Percentiles rank a stretch among this genome's conserved stretches.
Conservation (phyloP, 306 rosid species). For the Acacia melanoxylon region DNA sequence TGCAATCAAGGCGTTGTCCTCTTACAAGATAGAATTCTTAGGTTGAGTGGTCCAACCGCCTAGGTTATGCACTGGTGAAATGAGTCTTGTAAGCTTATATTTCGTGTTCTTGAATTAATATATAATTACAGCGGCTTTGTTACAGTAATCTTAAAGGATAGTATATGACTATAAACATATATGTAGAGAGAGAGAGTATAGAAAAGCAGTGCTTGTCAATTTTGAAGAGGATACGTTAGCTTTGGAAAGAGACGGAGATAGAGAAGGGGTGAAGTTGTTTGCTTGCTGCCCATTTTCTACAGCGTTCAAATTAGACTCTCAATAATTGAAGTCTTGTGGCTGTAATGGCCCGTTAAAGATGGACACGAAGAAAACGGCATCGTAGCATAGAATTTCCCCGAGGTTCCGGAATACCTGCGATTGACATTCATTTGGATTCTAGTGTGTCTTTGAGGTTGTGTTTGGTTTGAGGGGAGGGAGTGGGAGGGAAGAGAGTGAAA, state of each 20-base stretch:
- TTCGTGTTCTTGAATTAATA: neutral
- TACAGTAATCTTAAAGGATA: neutral
- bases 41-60: neutral
- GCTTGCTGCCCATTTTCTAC: neutral
- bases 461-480: no score
- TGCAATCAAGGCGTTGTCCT: neutral
- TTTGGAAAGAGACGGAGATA: neutral
- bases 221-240: neutral
- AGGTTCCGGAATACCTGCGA: neutral
- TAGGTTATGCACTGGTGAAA: neutral
- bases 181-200: neutral
- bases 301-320: neutral
- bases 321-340: neutral
- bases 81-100: neutral
- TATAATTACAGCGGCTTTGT: neutral
- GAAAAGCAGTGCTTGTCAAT: neutral
- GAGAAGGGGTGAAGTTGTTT: neutral
- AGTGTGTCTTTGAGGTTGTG: neutral
- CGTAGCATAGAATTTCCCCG: neutral
- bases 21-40: neutral
- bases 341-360: neutral
- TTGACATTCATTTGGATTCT: neutral
- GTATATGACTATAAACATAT: neutral
- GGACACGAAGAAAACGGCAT: neutral
- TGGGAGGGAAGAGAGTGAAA: no score